Base-by-base conservation (phyloP, 129 eudicot genomes). In the Lactuca sativa region DNA sequence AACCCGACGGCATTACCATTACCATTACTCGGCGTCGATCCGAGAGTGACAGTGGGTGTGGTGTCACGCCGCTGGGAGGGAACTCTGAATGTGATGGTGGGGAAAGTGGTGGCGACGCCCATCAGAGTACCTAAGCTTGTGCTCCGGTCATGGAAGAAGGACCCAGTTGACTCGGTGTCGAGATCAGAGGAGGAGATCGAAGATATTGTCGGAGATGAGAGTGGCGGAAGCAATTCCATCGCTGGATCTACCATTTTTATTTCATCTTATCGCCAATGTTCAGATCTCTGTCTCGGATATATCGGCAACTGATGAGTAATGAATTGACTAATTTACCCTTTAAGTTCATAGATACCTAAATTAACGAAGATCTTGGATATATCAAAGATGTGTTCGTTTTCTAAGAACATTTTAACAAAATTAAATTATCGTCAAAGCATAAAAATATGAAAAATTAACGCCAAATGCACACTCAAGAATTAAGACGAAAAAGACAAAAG, bases 61-160 rank as follows among this genome's bases (percentile, higher is more conserved):
- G 40, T 38, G 47, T 77, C 79, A 14, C 74, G 81, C 17, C 79
- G 82, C 53, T 78, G 90, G 10, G 96, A 86, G 25, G 92, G 83
- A 14, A 86, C 82, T 1, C 88, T 38, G 76, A 89, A 89, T 3
- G 91, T 71, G 64, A 89, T 77, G 56, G 83, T 69, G 4, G 90
- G 92, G 52, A 82, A 78, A 0, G 82, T 83, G 52, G 86, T 86
- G n/a, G 88, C 88, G 31, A 89, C 96, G 18, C 96, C 96, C 93
- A 90, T 86, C 0, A 90, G 82, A 4, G 86, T 90, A 6, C 96
- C 96, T 41, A 90, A 56, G 11, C 85, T 77, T 1, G 90, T 90
- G 83, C 93, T 86, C 36, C 93, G 82, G 76, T 90, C 96, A 41
- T 74, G 96, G 82, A 90, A 90, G 72, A 90, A 90, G 13, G 96